Conservation (phyloP, 495 filamentous ascomycete genomes). For the Tricharina praecox region DNA sequence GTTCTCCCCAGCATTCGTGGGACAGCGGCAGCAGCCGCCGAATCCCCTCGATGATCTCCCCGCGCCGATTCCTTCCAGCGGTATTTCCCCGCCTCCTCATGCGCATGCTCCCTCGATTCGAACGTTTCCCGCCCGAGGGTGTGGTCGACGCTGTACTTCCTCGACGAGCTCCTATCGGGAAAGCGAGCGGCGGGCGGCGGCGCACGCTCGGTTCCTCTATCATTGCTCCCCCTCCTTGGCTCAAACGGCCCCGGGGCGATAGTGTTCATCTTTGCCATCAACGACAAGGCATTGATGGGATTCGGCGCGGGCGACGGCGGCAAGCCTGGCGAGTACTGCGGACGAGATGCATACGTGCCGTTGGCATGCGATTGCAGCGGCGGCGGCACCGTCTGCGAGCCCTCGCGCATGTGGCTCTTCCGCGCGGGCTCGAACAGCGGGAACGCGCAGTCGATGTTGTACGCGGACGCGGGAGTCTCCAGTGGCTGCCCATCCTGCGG, state of each 20-base stretch:
- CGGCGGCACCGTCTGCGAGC: no score
- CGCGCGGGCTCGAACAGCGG: no score
- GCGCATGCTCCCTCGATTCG: no score
- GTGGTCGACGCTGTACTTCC: conserved; percentile 10
- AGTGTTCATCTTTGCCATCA: conserved; percentile 44
- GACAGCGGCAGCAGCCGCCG: no score
- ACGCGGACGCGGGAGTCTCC: no score
- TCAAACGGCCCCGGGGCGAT: conserved; percentile 54
- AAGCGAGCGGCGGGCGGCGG: neutral
- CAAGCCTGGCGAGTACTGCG: neutral
- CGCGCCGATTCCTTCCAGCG: no score
- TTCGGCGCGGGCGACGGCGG: conserved; percentile 29
- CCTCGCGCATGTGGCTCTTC: no score
- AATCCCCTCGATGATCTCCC: no score
- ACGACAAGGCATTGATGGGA: conserved; percentile 29
- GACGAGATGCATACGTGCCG: conserved; percentile 4
- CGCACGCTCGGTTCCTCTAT: neutral
- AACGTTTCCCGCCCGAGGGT: neutral
- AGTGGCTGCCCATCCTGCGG: conserved; percentile 23
- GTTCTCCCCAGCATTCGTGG: neutral
- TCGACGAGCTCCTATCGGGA: conserved; percentile 14
- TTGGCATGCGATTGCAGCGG: no score
- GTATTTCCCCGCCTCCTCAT: no score
- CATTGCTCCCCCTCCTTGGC: conserved; percentile 20
- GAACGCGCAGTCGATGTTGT: no score